Base-by-base conservation (phyloP, 345 rosid species). In the Laguncularia racemosa region DNA sequence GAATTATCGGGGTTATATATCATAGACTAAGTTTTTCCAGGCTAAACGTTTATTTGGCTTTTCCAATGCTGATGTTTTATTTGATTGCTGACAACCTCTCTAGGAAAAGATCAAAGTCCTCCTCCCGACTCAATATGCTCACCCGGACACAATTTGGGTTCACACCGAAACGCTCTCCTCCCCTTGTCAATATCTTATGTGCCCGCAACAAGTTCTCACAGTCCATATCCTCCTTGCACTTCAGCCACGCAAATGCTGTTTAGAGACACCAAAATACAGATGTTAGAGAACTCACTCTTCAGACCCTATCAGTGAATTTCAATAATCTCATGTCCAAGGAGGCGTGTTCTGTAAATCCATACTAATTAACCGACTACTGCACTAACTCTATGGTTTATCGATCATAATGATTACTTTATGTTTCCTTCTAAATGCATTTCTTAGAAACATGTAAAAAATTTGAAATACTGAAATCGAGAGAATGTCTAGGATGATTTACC, bases 221-320 rank as follows among this genome's bases (percentile, higher is more conserved):
- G 64, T 86, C 83, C 57, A 48, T 46, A 14, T 65, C 80, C 38
- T 80, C 84, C 54, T 84, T 74, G 77, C 82, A 69, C 69, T 83
- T 74, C 63, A 92, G 15, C 96, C 96, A 89, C 45, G 91, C 98
- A 70, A 89, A 92, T 20, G 82, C 98, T 92, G 74, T 11, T 23
- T 33, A 7, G 40, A 33, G 9, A 33, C 40, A 33, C 40, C 40
- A 33, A 2, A 13, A 28, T 19, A 7, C 53, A 20, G 16, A 52
- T 43, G 51, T 21, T 19, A 2, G 19, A 15, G 38, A 12, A 43
- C 23, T 18, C 21, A 3, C 53, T 12, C 14, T 12, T 50, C 4
- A 43, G 19, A 55, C 16, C 58, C 58, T 55, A 12, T 16, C 6
- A 12, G 21, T 44, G 21, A 55, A 16, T 17, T 18, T 16, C 12